These are phyloP conservation scores for Xylaria intraflava DNA, from an alignment of 495 filamentous ascomycete genomes.

Conservation along the genomic window DNA sequence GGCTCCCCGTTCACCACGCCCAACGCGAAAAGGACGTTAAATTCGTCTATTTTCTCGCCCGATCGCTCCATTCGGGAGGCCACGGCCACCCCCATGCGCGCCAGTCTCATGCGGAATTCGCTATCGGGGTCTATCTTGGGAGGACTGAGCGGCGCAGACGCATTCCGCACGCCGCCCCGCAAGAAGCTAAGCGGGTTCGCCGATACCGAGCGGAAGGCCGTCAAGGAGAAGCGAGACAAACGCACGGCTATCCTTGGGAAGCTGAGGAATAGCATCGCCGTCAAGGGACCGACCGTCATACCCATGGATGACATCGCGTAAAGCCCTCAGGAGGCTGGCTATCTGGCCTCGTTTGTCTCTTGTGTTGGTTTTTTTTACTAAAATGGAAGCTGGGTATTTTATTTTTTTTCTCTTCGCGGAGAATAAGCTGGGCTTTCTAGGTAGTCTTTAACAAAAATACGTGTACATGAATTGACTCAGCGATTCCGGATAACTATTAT, in stretches of 20 bases:
- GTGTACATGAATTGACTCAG: no score
- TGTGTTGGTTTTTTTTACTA: no score
- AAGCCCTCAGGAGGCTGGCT: neutral
- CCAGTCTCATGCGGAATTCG: slow-evolving; percentile 34
- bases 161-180: slow-evolving; percentile 34
- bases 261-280: slow-evolving; percentile 32
- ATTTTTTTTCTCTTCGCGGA: neutral
- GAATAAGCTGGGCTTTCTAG: neutral
- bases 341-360: no score
- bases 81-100: slow-evolving; percentile 34
- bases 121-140: slow-evolving; percentile 37
- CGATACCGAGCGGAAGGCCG: slow-evolving; percentile 40
- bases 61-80: slow-evolving; percentile 39
- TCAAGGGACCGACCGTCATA: slow-evolving; percentile 33
- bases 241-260: slow-evolving; percentile 47
- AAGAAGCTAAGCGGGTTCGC: slow-evolving; percentile 53
- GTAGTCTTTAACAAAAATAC: neutral
- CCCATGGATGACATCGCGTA: slow-evolving; percentile 27
- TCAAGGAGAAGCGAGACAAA: slow-evolving; percentile 49
- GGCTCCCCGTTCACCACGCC: slow-evolving; percentile 59
- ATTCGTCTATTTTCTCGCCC: slow-evolving; percentile 50
- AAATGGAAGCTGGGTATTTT: no score
- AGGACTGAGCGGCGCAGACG: slow-evolving; percentile 36
- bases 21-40: slow-evolving; percentile 34
- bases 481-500: no score